Base-by-base conservation (phyloP, 352 stramenopile genomes). In the Globisporangium lucens region DNA sequence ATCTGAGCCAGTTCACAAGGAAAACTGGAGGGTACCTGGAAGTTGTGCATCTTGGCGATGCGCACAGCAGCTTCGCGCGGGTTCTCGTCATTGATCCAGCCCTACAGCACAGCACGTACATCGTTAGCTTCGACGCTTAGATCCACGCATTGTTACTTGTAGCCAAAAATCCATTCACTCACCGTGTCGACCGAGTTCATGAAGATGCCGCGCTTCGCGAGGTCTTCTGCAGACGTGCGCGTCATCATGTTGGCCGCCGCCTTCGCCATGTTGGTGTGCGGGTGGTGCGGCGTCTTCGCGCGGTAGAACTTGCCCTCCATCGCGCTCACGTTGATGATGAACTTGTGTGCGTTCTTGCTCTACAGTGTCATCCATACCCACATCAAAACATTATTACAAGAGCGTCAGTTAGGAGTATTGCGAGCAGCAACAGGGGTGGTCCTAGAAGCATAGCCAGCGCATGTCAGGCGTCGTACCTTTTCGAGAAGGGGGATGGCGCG, bases 81-180 rank as follows among this genome's bases (percentile, higher is more conserved):
- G 79, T 98, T 98, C 72, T 99, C 95, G 73, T 98, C 94, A 73
- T 99, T 99, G 73, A 99, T 98, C 95, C 95, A 99, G 69, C 95
- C 94, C 75, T 82, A n/a, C 13, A 47, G 12, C 29, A 55, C 41
- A 47, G 12, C 15, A 49, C 41, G 41, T 15, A 49, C 15, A 49
- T 6, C 41, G 8, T 49, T 49, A 49, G 6, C 13, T 49, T 49
- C 22, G 41, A n/a, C 15, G 15, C 36, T 13, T 4, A 13, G 10
- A 6, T 43, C 36, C 36, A 43, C 36, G 10, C 10, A 43, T 43
- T 8, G 10, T 43, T 38, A 1, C 36, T 4, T 4, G 3, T 9
- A 43, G 10, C 8, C 8, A 43, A 43, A 43, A 43, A 38, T 15
- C 36, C 10, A 49, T 17, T 4, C 29, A 60, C 71, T 56, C 75